Evolutionary conservation across 1,284 basidiomycete species (phyloP).

Genomic region (Ganoderma leucocontextum): DNA sequence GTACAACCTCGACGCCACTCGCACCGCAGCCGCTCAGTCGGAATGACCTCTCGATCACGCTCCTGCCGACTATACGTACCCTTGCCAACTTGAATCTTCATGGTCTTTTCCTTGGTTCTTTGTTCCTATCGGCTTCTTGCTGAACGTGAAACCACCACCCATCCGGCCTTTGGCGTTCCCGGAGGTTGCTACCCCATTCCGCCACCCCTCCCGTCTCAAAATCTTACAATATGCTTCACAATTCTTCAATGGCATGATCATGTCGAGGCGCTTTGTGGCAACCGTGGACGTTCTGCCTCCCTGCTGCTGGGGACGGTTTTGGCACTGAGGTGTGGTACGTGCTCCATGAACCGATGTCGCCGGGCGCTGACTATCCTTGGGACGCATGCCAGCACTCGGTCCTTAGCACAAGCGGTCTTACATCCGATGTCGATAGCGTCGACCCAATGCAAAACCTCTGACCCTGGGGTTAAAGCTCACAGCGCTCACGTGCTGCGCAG

Average conservation of each 20-base stretch:
- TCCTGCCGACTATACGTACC: too few relatives aligned
- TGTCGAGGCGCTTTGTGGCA: too few relatives aligned
- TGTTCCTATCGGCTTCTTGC: too few relatives aligned
- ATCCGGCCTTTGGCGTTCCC: too few relatives aligned
- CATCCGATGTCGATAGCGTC: not conserved
- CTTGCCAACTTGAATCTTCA: too few relatives aligned
- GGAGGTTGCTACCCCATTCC: not conserved
- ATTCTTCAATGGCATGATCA: too few relatives aligned
- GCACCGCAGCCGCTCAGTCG: conserved; percentile 13
- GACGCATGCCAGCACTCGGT: not conserved
- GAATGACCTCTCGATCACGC: not conserved
- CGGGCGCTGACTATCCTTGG: not conserved
- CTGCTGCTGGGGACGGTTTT: too few relatives aligned
- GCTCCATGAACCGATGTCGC: not conserved
- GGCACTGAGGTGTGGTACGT: not conserved
- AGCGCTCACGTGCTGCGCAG: not conserved
- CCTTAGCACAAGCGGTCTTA: not conserved
- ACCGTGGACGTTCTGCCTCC: too few relatives aligned
- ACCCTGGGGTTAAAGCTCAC: not conserved
- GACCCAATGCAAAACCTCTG: not conserved
- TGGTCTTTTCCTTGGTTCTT: too few relatives aligned
- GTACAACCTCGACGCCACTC: conserved; percentile 81
- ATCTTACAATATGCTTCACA: not conserved
- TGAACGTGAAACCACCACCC: too few relatives aligned
- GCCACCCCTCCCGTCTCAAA: not conserved